Base-by-base conservation (phyloP, 108 stramenopile species). In the Pelagomonas calceolata region DNA sequence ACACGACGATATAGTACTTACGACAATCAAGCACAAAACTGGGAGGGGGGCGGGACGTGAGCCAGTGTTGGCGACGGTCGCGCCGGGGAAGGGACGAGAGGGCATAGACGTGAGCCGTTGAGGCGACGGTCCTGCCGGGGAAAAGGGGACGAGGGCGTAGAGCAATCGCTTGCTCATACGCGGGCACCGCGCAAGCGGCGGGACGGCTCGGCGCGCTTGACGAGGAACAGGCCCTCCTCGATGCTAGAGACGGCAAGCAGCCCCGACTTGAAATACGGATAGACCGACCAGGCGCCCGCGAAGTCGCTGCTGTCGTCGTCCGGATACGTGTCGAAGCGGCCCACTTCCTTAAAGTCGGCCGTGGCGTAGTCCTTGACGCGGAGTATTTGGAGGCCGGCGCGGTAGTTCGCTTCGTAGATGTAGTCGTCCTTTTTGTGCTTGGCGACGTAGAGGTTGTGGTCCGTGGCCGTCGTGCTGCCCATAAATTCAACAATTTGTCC, bases 371-470 rank as follows among this genome's bases (percentile, higher is more conserved):
- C 63, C 37, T 74, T 68, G 36, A 79, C 72, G 32, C 39, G 34
- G 30, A 72, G 43, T 31, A 77, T 69, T 34, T 73, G 76, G 35
- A 79, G 68, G 21, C 82, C 82, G n/a, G 71, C 76, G 0, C 7
- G 0, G 73, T 79, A 82, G 64, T 80, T 82, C 5, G 79, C 76
- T 36, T 77, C 63, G 36, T 69, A 82, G 51, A 71, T 36, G 30
- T 67, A 79, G 51, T 74, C 68, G 0, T 39, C 67, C n/a, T n/a
- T n/a, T n/a, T n/a, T n/a, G n/a, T n/a, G n/a, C n/a, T n/a, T n/a
- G 31, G 35, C 34, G 32, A 79, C 64, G 37, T 82, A 82, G 32
- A 64, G 76, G 69, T 82, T 82, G 72, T 82, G 82, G 74, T 82
- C 82, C 18, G 45, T 75, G 26, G 73, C 74, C 15, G 17, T 16